Base-by-base conservation (phyloP, 768 basidiomycete species). In the Trametopsis cervina region DNA sequence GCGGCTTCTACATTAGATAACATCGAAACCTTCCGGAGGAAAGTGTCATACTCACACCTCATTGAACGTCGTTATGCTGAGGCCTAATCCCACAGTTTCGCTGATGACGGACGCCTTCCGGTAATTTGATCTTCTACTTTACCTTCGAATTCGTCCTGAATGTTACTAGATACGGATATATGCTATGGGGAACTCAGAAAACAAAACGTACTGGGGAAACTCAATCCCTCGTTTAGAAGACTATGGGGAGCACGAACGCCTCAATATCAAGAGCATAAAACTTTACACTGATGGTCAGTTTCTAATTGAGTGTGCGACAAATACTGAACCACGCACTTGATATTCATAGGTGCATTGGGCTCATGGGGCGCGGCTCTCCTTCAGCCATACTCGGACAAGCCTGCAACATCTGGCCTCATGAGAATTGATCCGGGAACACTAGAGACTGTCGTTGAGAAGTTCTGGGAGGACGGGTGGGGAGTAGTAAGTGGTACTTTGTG, bases 341-440 rank as follows among this genome's bases (percentile, higher is more conserved):
- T 42, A 24, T 47, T 4, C 26, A 27, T 23, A 85, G 85, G 93
- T 36, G 94, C 94, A 0, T 75, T 98, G 3, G 91, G 95, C 0
- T 89, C 87, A 1, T 89, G 88, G 74, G 94, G 95, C 5, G 93
- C 95, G 0, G 93, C 95, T 0, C 72, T 98, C 47, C 66, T 89
- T 4, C 75, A 83, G 42, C 89, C 91, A 15, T 98, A 96, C 61
- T 75, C 81, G 0, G 89, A 95, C 63, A 78, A 85, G 18, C 82
- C 87, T 1, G 73, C 77, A 0, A 80, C 78, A 21, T 71, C 60
- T 7, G 94, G 94, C 1, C 70, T 89, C 46, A 73, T 97, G 73
- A 74, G 79, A 21, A 69, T 69, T 44, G 67, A 73, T 2, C 74
- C 80, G 18, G 73, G 77, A 15, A 68, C 66, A 1, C 69, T 94